Base-by-base conservation (phyloP, 495 filamentous ascomycete genomes). In the Aspergillus coremiiformis region DNA sequence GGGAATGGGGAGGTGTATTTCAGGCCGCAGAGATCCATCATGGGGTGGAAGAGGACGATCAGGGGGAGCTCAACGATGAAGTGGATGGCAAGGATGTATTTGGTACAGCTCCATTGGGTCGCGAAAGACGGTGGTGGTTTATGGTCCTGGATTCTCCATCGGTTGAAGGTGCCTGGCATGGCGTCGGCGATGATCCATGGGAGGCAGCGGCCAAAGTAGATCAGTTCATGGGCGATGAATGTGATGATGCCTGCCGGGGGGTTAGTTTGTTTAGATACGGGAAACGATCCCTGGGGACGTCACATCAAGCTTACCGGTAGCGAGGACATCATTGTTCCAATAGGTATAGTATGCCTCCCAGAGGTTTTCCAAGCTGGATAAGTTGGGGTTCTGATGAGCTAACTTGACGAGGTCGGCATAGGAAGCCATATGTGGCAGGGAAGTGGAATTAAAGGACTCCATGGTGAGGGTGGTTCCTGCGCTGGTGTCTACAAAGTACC, bases 311-410 rank as follows among this genome's bases (percentile, higher is more conserved):
- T 20, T 55, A 61, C 91, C 92, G 10, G 92, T 98, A 45, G 92
- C 92, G 32, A 98, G 83, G 39, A 85, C 82, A 74, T 98, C 92
- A 61, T 98, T 96, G 61, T 90, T 85, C 89, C 96, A 94, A 78
- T 85, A 98, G n/a, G 90, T 80, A 65, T 97, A 97, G 88, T 91
- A 87, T 64, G 93, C 89, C 27, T 87, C 85, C 92, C 92, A 98
- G 51, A 93, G 70, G 46, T 82, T 79, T 74, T 98, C 93, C 56
- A 83, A 73, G 51, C 85, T 72, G 66, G 93, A 95, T 43, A 96
- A 78, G 41, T 90, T 80, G 35, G 93, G 77, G 78, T 94, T 92
- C 75, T 87, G 86, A 59, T 88, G 84, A 51, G 84, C 54, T 12
- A 58, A n/a, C 21, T 54, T 26, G 24, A 55, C 21, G 17, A 61